A percentile compares a stretch with the other conserved stretches of the same genome.
Evolutionary conservation across 2,329 filamentous ascomycete species (phyloP).

Genomic region (Penicillium brasilianum): DNA sequence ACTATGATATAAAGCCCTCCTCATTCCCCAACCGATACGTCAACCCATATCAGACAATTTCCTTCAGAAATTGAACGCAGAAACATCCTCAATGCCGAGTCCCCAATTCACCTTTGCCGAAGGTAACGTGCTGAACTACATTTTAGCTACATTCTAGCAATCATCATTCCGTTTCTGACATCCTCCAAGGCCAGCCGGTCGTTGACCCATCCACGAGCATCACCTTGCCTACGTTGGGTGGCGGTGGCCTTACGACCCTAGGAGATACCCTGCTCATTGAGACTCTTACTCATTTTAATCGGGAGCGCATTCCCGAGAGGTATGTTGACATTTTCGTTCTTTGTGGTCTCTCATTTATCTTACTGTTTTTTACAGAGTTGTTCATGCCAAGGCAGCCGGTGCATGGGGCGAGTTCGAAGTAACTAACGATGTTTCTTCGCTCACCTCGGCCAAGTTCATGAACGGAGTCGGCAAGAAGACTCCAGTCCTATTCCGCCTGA

Average conservation of each 20-base stretch:
- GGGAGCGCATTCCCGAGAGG: conserved; percentile 66
- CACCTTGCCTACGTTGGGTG: conserved; percentile 32
- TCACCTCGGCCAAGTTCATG: conserved; percentile 62
- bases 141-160: background rate
- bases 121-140: conserved; percentile 21
- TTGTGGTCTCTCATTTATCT: background rate
- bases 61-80: background rate
- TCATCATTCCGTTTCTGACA: background rate
- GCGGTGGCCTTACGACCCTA: conserved; percentile 52
- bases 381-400: conserved; percentile 64
- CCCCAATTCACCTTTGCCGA: conserved; percentile 34
- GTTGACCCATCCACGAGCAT: conserved; percentile 29
- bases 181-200: conserved; percentile 33
- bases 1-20: background rate
- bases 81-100: background rate
- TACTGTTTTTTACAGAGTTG: conserved; percentile 44
- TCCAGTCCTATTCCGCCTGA: conserved; percentile 54
- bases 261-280: conserved; percentile 68
- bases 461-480: conserved; percentile 61
- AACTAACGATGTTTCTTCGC: conserved; percentile 59
- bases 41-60: background rate
- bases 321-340: background rate
- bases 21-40: background rate
- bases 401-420: conserved; percentile 66
- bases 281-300: conserved; percentile 64